phyloP scores from a whole-genome alignment of 139 green algal genomes.

The Volvox reticuliferus region DNA sequence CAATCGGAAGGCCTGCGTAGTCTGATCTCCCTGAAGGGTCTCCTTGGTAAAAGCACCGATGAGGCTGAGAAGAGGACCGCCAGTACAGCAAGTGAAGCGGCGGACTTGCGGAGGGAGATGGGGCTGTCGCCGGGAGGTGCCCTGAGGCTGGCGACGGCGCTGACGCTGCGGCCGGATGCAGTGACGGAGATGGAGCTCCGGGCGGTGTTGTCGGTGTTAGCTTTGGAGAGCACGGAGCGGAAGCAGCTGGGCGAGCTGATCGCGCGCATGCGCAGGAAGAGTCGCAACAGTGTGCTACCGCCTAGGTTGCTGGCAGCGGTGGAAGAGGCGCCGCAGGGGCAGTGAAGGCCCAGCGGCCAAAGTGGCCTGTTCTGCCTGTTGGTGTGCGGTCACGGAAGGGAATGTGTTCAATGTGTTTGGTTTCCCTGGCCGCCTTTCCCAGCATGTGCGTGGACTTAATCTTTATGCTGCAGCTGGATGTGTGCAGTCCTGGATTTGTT shows the following conservation, averaged over 20 bases:
- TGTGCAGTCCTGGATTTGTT: too few species aligned
- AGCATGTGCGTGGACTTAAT: too few species aligned
- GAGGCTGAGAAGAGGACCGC: background rate
- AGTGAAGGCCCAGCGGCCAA: too few species aligned
- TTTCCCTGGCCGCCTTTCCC: too few species aligned
- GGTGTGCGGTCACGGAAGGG: too few species aligned
- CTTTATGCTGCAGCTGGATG: too few species aligned
- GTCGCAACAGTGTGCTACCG: background rate
- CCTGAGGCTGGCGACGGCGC: constrained; percentile 15
- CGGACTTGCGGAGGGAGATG: background rate
- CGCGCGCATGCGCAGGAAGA: background rate
- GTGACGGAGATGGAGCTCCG: background rate
- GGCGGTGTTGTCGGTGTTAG: constrained; percentile 8
- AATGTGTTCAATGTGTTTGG: too few species aligned
- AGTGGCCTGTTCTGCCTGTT: too few species aligned
- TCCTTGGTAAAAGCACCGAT: too few species aligned
- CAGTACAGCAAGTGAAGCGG: background rate
- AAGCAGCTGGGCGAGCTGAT: constrained; percentile 12
- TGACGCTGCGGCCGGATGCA: background rate
- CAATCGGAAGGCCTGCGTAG: background rate
- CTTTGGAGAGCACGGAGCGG: background rate
- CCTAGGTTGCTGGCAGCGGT: background rate
- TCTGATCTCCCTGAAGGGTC: background rate
- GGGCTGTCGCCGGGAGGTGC: background rate
- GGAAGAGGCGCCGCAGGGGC: background rate